A percentile compares a stretch with the other conserved stretches of the same genome.
phyloP scores from a whole-genome alignment of 306 rosid genomes.

The Aeschynomene evenia region DNA sequence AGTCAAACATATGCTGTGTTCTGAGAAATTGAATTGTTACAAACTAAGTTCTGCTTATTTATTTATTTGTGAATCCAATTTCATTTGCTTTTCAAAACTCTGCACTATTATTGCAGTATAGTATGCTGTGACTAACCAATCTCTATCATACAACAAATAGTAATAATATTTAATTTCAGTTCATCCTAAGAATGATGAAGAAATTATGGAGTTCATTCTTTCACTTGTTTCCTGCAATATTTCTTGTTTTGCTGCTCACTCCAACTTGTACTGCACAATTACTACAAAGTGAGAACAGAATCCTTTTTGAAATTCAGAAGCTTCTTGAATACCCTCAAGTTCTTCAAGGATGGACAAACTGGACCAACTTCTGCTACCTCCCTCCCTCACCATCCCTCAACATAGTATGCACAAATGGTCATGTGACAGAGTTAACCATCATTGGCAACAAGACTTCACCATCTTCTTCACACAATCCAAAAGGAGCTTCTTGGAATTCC shows the following conservation, averaged over 20 bases:
- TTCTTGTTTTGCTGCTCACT: slow-evolving; percentile 40
- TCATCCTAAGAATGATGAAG: slow-evolving; percentile 42
- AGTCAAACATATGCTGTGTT: slow-evolving; percentile 21
- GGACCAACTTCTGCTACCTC: slow-evolving; percentile 84
- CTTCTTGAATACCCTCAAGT: slow-evolving; percentile 72
- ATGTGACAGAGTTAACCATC: slow-evolving; percentile 58
- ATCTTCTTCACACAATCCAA: slow-evolving; percentile 38
- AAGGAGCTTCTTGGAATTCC: slow-evolving; percentile 29
- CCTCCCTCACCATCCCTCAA: slow-evolving; percentile 65
- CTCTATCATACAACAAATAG: not conserved
- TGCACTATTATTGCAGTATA: not conserved
- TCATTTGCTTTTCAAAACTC: not conserved
- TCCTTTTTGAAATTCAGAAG: slow-evolving; percentile 65
- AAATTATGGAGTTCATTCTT: slow-evolving; percentile 40
- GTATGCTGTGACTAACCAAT: not conserved
- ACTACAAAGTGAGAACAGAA: slow-evolving; percentile 51
- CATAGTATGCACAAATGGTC: slow-evolving; percentile 62
- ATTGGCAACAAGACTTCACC: slow-evolving; percentile 59
- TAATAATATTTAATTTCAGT: too few species aligned
- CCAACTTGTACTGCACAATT: slow-evolving; percentile 56
- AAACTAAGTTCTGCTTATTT: not conserved
- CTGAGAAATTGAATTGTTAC: slow-evolving; percentile 5
- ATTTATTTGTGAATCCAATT: not conserved
- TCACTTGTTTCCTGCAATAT: slow-evolving; percentile 35
- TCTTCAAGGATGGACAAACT: slow-evolving; percentile 73